Evolutionary conservation across 2,329 filamentous ascomycete genomes (phyloP).

Genomic region (Fusarium scirpi): DNA sequence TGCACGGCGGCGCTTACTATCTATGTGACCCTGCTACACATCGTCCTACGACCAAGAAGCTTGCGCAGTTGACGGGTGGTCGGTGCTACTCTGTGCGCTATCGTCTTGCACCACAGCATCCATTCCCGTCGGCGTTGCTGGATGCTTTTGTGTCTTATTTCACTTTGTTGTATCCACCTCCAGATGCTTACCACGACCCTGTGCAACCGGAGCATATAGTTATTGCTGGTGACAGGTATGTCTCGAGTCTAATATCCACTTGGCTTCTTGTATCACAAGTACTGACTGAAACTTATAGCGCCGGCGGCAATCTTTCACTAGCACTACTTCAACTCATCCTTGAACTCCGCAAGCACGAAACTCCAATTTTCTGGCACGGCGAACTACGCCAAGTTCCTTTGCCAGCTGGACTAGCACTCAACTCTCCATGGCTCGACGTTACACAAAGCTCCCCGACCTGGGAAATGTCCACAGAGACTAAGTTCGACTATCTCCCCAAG

Average conservation of each 20-base stretch:
- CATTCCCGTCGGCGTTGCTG: slow-evolving; percentile 80
- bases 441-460: slow-evolving; percentile 63
- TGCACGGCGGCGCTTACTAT: slow-evolving; percentile 82
- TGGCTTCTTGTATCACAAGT: neutral
- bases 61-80: slow-evolving; percentile 75
- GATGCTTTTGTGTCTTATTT: slow-evolving; percentile 81
- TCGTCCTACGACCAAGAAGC: slow-evolving; percentile 66
- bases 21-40: slow-evolving; percentile 78
- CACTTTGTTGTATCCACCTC: slow-evolving; percentile 76
- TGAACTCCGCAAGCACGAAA: slow-evolving; percentile 63
- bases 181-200: slow-evolving; percentile 73
- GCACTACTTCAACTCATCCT: slow-evolving; percentile 76
- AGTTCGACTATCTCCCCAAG: slow-evolving; percentile 64
- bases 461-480: too few relatives aligned
- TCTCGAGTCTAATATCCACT: neutral
- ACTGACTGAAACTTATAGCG: slow-evolving; percentile 57
- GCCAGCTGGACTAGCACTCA: slow-evolving; percentile 72
- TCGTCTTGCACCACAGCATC: slow-evolving; percentile 77
- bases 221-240: slow-evolving; percentile 75
- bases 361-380: slow-evolving; percentile 71
- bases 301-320: slow-evolving; percentile 78
- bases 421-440: slow-evolving; percentile 79
- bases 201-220: slow-evolving; percentile 75
- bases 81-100: slow-evolving; percentile 80
- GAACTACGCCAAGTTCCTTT: slow-evolving; percentile 69